A percentile compares a stretch with the other conserved stretches of the same genome.
phyloP scores from a whole-genome alignment of 768 basidiomycete species.

The Pleurotus pulmonarius region DNA sequence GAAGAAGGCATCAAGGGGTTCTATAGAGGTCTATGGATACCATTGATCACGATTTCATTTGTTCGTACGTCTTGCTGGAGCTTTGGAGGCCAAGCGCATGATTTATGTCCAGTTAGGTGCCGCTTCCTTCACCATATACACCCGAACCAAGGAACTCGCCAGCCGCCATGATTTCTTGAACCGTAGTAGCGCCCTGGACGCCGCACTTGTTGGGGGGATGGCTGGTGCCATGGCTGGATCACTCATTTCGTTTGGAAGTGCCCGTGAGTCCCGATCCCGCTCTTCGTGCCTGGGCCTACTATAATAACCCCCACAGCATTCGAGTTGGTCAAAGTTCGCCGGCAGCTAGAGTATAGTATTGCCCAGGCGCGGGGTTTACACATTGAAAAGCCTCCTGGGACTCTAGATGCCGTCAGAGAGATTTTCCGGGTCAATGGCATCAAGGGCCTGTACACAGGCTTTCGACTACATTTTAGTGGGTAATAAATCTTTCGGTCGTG shows the following conservation, averaged over 20 bases:
- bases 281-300: not conserved
- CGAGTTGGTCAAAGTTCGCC: conserved; percentile 92
- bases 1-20: conserved; percentile 90
- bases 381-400: conserved; percentile 75
- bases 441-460: conserved; percentile 76
- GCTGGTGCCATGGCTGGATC: conserved; percentile 89
- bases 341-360: conserved; percentile 91
- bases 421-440: conserved; percentile 66
- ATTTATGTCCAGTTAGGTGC: conserved; percentile 50
- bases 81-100: not conserved
- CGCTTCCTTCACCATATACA: conserved; percentile 90
- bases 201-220: conserved; percentile 72
- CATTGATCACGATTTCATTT: conserved; percentile 92
- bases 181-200: conserved; percentile 60
- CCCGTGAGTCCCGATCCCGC: conserved; percentile 56
- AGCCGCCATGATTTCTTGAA: conserved; percentile 54
- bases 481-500: not conserved
- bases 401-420: conserved; percentile 72
- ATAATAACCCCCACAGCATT: conserved; percentile 49
- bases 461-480: conserved; percentile 81
- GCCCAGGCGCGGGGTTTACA: conserved; percentile 73
- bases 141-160: conserved; percentile 74
- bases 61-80: conserved; percentile 67
- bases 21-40: conserved; percentile 89
- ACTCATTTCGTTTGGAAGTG: conserved; percentile 83